A percentile compares a stretch with the other conserved stretches of the same genome.
Evolutionary conservation across 1,284 basidiomycete genomes (phyloP).

Genomic region (Pisolithus thermaeus): DNA sequence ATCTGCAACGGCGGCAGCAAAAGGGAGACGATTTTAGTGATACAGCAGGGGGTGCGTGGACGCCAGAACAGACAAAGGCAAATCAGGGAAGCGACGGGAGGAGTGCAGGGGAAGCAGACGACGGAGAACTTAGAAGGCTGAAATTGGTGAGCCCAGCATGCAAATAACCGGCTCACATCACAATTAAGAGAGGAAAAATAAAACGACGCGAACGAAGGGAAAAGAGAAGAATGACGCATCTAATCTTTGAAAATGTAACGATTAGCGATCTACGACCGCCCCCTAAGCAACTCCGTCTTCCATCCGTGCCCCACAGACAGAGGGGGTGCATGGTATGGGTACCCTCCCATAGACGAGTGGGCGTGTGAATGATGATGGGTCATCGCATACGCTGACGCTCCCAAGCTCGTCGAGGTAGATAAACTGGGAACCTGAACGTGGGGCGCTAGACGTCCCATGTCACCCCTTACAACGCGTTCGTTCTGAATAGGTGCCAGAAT

Average conservation of each 20-base stretch:
- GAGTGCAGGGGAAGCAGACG: neutral
- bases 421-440: conserved; percentile 31
- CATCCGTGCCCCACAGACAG: conserved; percentile 24
- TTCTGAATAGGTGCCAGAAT: conserved; percentile 51
- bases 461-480: conserved; percentile 34
- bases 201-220: conserved; percentile 6
- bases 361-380: conserved; percentile 33
- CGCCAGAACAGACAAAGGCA: neutral
- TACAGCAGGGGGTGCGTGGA: conserved; percentile 10
- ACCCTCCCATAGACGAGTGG: conserved; percentile 34
- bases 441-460: conserved; percentile 21
- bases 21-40: conserved; percentile 12
- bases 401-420: neutral
- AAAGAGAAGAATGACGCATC: conserved; percentile 6
- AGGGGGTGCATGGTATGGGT: conserved; percentile 31
- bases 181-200: neutral
- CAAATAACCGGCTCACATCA: conserved; percentile 2
- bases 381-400: neutral
- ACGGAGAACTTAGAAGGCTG: neutral
- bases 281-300: conserved; percentile 28
- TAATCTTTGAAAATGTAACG: conserved; percentile 1
- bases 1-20: neutral
- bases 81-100: neutral
- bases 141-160: neutral
- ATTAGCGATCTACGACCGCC: conserved; percentile 19